Evolutionary conservation across 177 flowering plant species (phyloP).

Genomic region (Vitis hybrid): DNA sequence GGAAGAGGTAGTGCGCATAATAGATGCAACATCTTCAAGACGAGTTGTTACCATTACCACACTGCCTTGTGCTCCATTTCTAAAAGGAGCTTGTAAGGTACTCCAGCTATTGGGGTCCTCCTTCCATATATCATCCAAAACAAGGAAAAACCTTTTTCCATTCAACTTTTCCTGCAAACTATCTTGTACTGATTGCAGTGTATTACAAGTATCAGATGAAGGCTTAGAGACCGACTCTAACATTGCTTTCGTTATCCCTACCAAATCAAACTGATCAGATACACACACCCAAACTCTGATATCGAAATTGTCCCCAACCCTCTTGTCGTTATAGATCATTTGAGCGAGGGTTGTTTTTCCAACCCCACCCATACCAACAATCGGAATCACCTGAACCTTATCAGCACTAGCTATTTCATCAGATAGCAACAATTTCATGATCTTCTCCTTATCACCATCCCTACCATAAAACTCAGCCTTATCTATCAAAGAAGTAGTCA

Average conservation of each 20-base stretch:
- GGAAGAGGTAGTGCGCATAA: not conserved
- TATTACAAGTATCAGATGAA: not conserved
- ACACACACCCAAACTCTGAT: slow-evolving; percentile 27
- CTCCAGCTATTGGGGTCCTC: slow-evolving; percentile 8
- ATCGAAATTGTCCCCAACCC: slow-evolving; percentile 15
- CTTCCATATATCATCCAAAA: slow-evolving; percentile 30
- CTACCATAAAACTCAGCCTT: slow-evolving; percentile 22
- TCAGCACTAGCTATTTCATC: not conserved
- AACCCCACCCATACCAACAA: slow-evolving; percentile 31
- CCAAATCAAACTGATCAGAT: slow-evolving; percentile 23
- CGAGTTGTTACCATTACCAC: slow-evolving; percentile 27
- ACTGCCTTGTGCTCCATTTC: slow-evolving; percentile 22
- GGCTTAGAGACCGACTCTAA: not conserved
- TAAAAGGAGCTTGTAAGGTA: slow-evolving; percentile 2
- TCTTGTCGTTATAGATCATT: slow-evolving; percentile 19
- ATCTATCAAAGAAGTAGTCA: slow-evolving; percentile 10
- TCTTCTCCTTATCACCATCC: slow-evolving; percentile 17
- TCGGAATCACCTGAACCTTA: slow-evolving; percentile 12
- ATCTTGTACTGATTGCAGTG: slow-evolving; percentile 16
- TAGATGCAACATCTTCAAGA: slow-evolving; percentile 3
- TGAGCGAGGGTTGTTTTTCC: slow-evolving; percentile 36
- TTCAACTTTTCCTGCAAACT: slow-evolving; percentile 1
- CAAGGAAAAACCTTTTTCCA: slow-evolving; percentile 20
- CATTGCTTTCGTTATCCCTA: slow-evolving; percentile 13
- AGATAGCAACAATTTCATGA: slow-evolving; percentile 14